A percentile compares a stretch with the other conserved stretches of the same genome.
Conservation (phyloP, 192 early-diverging fungal genomes). For the Backusella liffmaniae region DNA sequence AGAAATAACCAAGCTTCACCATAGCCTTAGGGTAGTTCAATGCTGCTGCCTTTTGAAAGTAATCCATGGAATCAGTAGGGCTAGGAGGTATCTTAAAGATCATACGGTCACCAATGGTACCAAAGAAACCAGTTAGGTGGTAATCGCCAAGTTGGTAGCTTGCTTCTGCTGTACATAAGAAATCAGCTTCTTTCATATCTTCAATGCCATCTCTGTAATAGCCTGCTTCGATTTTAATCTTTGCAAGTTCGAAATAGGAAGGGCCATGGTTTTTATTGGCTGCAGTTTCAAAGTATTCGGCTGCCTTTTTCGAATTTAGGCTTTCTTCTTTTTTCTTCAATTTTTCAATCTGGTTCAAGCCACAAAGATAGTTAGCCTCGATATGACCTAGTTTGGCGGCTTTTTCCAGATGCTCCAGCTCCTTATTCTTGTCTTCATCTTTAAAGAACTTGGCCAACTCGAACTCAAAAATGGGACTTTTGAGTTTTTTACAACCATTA, state of each 20-base stretch:
- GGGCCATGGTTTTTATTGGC: slow-evolving; percentile 1
- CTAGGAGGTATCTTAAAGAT: background rate
- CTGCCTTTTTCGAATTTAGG: background rate
- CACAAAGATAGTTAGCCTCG: background rate
- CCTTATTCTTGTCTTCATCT: background rate
- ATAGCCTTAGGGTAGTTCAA: background rate
- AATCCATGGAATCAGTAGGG: background rate
- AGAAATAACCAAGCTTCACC: background rate
- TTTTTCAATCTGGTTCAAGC: background rate
- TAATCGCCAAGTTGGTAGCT: background rate
- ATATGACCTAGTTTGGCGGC: background rate
- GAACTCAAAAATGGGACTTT: background rate
- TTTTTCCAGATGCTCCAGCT: background rate
- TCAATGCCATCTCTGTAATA: background rate
- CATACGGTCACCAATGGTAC: background rate
- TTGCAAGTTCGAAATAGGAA: background rate
- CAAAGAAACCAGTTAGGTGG: background rate
- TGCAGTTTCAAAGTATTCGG: background rate
- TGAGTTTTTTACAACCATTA: background rate
- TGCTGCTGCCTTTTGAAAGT: background rate
- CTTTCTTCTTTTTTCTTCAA: background rate
- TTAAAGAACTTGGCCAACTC: background rate
- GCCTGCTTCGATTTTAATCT: background rate
- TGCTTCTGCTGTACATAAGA: background rate
- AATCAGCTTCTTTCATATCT: slow-evolving; percentile 6